Conservation (phyloP, 106 monocot species). For the Dendrobium officinale region DNA sequence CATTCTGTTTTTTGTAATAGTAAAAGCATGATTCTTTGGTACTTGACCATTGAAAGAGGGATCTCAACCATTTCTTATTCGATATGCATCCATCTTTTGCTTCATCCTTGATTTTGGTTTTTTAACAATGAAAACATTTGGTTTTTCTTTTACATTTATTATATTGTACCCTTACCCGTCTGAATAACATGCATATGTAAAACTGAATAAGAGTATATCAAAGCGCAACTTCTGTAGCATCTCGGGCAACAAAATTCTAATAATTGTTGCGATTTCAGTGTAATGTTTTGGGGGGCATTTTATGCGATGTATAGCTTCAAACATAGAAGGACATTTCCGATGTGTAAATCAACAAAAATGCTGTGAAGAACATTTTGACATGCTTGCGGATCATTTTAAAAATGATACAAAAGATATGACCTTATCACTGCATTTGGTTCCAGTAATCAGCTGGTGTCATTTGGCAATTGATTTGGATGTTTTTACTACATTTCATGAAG, state of each 20-base stretch:
- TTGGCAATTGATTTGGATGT: background rate
- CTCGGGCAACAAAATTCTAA: background rate
- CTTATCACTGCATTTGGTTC: background rate
- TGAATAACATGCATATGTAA: background rate
- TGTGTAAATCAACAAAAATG: background rate
- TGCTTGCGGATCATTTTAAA: background rate
- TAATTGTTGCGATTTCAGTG: background rate
- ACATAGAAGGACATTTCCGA: background rate
- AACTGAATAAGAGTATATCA: background rate
- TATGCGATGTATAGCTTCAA: background rate
- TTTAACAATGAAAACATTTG: background rate
- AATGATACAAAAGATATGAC: background rate
- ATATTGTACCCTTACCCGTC: background rate
- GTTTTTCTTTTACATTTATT: background rate
- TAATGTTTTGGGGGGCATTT: background rate
- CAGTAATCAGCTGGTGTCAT: background rate
- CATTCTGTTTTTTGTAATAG: background rate
- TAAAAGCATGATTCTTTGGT: background rate
- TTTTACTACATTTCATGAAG: background rate
- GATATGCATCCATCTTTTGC: background rate
- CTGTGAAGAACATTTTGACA: background rate
- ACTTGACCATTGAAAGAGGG: background rate
- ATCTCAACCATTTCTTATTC: background rate
- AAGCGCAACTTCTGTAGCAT: background rate
- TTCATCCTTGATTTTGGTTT: background rate